phyloP scores from a whole-genome alignment of 306 rosid genomes.

The Acacia confusa region DNA sequence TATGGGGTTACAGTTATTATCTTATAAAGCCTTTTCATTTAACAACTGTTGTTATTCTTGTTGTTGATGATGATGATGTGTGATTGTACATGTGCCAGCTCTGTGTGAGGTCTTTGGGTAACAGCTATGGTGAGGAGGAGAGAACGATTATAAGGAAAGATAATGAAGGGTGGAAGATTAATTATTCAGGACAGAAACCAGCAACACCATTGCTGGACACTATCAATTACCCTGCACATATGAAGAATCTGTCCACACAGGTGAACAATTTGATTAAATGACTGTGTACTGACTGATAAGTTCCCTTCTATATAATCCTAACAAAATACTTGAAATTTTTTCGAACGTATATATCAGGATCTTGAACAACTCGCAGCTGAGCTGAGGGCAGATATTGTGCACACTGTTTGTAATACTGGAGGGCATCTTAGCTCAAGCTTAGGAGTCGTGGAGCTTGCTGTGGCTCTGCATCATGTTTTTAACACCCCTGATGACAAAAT shows the following conservation, averaged over 20 bases:
- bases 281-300: not conserved
- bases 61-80: not conserved
- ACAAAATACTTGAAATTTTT: not conserved
- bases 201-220: constrained; percentile 73
- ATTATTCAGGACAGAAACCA: constrained; percentile 57
- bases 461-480: constrained; percentile 76
- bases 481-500: constrained; percentile 66
- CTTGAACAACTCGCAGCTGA: constrained; percentile 78
- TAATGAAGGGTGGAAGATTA: constrained; percentile 50
- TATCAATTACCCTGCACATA: constrained; percentile 62
- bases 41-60: not conserved
- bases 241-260: constrained; percentile 68
- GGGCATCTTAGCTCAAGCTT: constrained; percentile 83
- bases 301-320: not conserved
- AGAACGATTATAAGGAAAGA: constrained; percentile 42
- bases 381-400: constrained; percentile 63
- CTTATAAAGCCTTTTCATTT: not conserved
- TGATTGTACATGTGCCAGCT: constrained; percentile 37
- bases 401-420: constrained; percentile 55
- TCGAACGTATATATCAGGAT: constrained; percentile 42
- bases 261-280: constrained; percentile 33
- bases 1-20: not conserved
- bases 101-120: constrained; percentile 46
- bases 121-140: constrained; percentile 37
- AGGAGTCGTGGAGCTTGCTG: constrained; percentile 73